These are phyloP conservation scores for Ceratocystis smalleyi DNA, from an alignment of 2,329 filamentous ascomycete genomes.

Conservation along the genomic window DNA sequence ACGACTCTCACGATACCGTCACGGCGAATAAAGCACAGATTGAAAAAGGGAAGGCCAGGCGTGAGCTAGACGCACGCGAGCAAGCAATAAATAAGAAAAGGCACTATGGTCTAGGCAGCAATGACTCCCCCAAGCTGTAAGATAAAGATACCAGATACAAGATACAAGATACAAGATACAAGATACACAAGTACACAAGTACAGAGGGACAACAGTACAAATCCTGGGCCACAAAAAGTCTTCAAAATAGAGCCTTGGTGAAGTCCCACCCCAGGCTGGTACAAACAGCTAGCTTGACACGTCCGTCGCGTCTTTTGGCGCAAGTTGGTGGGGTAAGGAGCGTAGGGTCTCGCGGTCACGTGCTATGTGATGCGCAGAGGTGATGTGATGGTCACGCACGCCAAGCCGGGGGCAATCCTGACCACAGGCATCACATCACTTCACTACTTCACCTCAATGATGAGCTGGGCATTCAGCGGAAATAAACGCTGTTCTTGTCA, in stretches of 20 bases:
- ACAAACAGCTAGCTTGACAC: not conserved
- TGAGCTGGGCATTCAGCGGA: too few relatives aligned
- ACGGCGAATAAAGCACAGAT: not conserved
- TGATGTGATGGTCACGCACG: too few relatives aligned
- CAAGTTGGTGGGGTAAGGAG: constrained; percentile 13
- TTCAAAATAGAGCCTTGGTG: not conserved
- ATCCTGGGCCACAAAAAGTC: not conserved
- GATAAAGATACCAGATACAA: constrained; percentile 2
- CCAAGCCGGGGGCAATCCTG: too few relatives aligned
- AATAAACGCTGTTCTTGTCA: too few relatives aligned
- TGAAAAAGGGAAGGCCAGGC: not conserved
- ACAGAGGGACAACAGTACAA: not conserved
- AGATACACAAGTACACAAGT: not conserved
- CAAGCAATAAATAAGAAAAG: not conserved
- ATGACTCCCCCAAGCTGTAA: not conserved
- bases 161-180: not conserved
- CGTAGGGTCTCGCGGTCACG: constrained; percentile 2
- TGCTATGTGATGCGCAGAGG: not conserved
- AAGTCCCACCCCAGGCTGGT: not conserved
- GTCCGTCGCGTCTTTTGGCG: constrained; percentile 14
- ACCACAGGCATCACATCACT: not conserved
- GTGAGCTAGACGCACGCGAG: not conserved
- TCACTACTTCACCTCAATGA: too few relatives aligned
- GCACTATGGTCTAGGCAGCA: not conserved
- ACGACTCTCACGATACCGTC: not conserved